Percentiles rank a stretch among this genome's conserved stretches.
Conservation (phyloP, 345 rosid species). For the Salix exigua region DNA sequence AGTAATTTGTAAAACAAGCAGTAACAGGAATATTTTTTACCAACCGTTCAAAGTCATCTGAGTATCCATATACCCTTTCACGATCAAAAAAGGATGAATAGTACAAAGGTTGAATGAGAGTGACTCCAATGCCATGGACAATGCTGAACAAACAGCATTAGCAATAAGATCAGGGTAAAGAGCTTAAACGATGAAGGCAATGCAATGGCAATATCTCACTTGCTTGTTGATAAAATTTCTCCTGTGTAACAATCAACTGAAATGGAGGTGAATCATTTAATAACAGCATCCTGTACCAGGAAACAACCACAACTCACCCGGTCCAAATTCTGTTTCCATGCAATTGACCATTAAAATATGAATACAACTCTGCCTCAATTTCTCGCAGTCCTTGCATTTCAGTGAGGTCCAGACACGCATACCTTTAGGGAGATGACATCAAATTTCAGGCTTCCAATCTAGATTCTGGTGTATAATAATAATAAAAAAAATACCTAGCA, state of each 20-base stretch:
- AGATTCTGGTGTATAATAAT: neutral
- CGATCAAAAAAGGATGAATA: slow-evolving; percentile 65
- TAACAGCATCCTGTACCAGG: neutral
- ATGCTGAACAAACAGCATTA: slow-evolving; percentile 42
- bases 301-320: slow-evolving; percentile 48
- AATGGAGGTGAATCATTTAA: slow-evolving; percentile 5
- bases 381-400: slow-evolving; percentile 60
- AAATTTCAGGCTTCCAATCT: neutral
- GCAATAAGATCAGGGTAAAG: slow-evolving; percentile 9
- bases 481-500: neutral
- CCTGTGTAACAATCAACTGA: neutral
- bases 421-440: slow-evolving; percentile 34
- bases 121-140: slow-evolving; percentile 67
- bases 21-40: slow-evolving; percentile 21
- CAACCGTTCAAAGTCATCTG: slow-evolving; percentile 82
- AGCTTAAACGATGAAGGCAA: neutral
- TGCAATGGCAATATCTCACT: neutral
- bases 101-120: slow-evolving; percentile 64
- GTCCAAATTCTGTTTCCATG: slow-evolving; percentile 82
- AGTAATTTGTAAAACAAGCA: neutral
- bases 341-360: slow-evolving; percentile 73
- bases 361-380: slow-evolving; percentile 56
- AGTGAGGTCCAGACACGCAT: slow-evolving; percentile 50
- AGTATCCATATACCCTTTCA: slow-evolving; percentile 61
- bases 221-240: neutral